Percentiles rank a stretch among this genome's conserved stretches.
Conservation (phyloP, 2,329 filamentous ascomycete genomes). For the Ilyonectria sp. region DNA sequence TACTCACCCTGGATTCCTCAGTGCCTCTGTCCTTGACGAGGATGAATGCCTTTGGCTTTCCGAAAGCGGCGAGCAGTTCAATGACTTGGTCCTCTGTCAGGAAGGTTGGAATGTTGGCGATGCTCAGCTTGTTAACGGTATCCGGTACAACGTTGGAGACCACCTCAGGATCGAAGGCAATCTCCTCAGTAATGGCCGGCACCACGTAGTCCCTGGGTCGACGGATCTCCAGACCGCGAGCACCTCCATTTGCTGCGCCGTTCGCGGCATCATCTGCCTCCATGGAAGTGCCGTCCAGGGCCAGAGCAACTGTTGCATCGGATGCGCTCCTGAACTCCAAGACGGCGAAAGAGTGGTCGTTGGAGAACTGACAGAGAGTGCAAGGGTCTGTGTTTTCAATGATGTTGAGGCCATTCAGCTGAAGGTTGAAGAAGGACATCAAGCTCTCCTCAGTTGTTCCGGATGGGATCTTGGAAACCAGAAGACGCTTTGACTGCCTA, state of each 20-base stretch:
- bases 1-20: constrained; percentile 86
- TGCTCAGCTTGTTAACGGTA: constrained; percentile 94
- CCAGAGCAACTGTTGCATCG: constrained; percentile 92
- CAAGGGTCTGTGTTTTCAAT: constrained; percentile 89
- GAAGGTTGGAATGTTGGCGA: constrained; percentile 90
- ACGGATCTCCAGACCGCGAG: constrained; percentile 79
- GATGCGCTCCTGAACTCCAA: constrained; percentile 90
- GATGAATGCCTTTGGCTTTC: constrained; percentile 92
- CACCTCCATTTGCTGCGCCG: constrained; percentile 67
- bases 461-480: constrained; percentile 86
- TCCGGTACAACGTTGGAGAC: constrained; percentile 89
- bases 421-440: constrained; percentile 92
- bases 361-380: constrained; percentile 84
- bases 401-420: constrained; percentile 96
- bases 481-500: constrained; percentile 92
- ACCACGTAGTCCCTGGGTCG: constrained; percentile 98
- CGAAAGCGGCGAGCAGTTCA: constrained; percentile 91
- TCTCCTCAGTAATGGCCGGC: constrained; percentile 82
- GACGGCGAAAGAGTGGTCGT: constrained; percentile 85
- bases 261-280: constrained; percentile 75
- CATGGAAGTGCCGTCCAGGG: constrained; percentile 92
- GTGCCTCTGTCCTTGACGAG: constrained; percentile 89
- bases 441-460: constrained; percentile 83
- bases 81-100: constrained; percentile 92
- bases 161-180: constrained; percentile 81